These are phyloP conservation scores for Pichia manshurica DNA, from an alignment of 805 yeast species.

Conservation along the genomic window DNA sequence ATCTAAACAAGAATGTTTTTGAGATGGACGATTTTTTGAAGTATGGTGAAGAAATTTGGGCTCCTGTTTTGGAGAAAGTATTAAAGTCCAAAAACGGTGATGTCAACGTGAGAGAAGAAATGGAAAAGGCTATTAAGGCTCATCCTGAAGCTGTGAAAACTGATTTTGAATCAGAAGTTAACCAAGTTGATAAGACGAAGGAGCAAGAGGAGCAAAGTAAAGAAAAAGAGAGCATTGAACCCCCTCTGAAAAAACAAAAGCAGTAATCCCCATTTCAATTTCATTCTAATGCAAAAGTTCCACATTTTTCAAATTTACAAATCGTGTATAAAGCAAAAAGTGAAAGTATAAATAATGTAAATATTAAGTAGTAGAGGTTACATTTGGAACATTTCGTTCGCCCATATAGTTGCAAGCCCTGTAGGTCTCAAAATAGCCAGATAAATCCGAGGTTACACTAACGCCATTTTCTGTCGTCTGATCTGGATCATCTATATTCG, in stretches of 20 bases:
- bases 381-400: neutral
- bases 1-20: slow-evolving; percentile 62
- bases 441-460: slow-evolving; percentile 1
- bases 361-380: neutral
- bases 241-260: slow-evolving; percentile 6
- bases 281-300: no score
- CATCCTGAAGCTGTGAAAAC: slow-evolving; percentile 10
- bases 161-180: slow-evolving; percentile 1
- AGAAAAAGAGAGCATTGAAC: neutral
- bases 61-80: slow-evolving; percentile 51
- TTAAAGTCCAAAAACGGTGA: slow-evolving; percentile 38
- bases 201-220: slow-evolving; percentile 4
- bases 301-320: no score
- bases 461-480: neutral
- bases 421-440: slow-evolving; percentile 15
- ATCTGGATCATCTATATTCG: slow-evolving; percentile 15
- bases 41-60: slow-evolving; percentile 63
- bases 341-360: no score
- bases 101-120: slow-evolving; percentile 35
- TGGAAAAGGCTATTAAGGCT: slow-evolving; percentile 27
- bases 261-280: neutral
- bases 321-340: no score
- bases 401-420: slow-evolving; percentile 41
- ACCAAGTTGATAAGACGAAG: slow-evolving; percentile 10
- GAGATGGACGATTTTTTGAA: slow-evolving; percentile 59